Percentiles rank a stretch among this genome's conserved stretches.
phyloP scores from a whole-genome alignment of 352 stramenopile genomes.

The Thraustochytrium striatum region DNA sequence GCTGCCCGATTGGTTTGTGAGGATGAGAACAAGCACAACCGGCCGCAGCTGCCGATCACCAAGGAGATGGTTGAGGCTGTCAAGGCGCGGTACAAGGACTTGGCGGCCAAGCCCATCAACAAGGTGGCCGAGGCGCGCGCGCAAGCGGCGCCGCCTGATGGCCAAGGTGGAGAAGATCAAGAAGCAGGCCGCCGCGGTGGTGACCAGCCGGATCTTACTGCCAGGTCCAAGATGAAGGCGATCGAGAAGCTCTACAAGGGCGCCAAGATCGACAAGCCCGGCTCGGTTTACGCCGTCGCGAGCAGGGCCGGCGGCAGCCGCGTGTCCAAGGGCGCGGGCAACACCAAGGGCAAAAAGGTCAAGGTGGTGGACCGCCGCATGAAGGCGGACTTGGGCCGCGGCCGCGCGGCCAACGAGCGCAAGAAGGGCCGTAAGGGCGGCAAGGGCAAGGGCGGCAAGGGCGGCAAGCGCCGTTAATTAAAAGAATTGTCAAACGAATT shows the following conservation, averaged over 20 bases:
- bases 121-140: constrained; percentile 96
- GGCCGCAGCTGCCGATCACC: constrained; percentile 92
- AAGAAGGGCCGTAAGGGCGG: no score
- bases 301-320: constrained; percentile 60
- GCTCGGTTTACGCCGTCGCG: constrained; percentile 94
- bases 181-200: constrained; percentile 50
- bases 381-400: constrained; percentile 45
- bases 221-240: constrained; percentile 81
- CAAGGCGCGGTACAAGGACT: constrained; percentile 90
- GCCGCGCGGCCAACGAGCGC: neutral
- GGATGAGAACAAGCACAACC: constrained; percentile 92
- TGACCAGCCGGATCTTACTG: constrained; percentile 63
- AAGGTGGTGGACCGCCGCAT: constrained; percentile 97
- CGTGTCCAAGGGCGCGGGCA: constrained; percentile 58
- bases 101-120: constrained; percentile 94
- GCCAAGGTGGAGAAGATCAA: constrained; percentile 52
- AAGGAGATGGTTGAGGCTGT: constrained; percentile 95
- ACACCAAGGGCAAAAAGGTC: constrained; percentile 69
- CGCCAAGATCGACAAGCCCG: constrained; percentile 75
- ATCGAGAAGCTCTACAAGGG: constrained; percentile 89
- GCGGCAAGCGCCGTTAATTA: no score
- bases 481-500: no score
- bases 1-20: constrained; percentile 97
- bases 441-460: no score
- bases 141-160: constrained; percentile 82